Percentiles rank a stretch among this genome's conserved stretches.
Evolutionary conservation across 352 stramenopile species (phyloP).

Genomic region (Globisporangium yorkense): DNA sequence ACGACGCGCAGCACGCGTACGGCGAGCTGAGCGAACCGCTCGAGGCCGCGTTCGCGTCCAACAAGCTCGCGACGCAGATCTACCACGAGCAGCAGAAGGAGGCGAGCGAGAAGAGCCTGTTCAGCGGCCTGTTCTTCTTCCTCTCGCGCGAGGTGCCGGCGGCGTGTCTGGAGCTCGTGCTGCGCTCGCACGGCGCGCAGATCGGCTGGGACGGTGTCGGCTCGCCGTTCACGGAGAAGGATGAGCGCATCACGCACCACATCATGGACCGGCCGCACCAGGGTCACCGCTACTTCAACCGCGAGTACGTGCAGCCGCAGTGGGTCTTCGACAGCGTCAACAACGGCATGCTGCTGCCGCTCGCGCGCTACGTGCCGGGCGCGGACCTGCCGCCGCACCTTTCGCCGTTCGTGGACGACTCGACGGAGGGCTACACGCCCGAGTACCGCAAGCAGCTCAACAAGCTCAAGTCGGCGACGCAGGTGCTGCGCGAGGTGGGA

Average conservation of each 20-base stretch:
- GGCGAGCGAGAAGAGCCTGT: constrained; percentile 67
- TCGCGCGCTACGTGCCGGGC: constrained; percentile 92
- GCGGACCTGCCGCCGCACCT: constrained; percentile 86
- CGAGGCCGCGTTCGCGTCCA: constrained; percentile 81
- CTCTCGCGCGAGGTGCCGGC: constrained; percentile 93
- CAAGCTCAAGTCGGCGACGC: constrained; percentile 77
- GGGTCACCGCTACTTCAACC: constrained; percentile 81
- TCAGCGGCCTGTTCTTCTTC: constrained; percentile 87
- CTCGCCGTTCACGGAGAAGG: constrained; percentile 89
- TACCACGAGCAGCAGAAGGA: constrained; percentile 79
- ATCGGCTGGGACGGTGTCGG: constrained; percentile 94
- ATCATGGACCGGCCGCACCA: constrained; percentile 93
- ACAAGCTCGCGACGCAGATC: constrained; percentile 76
- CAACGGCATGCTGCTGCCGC: constrained; percentile 92
- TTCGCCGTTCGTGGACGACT: constrained; percentile 97
- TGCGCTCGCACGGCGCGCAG: constrained; percentile 91
- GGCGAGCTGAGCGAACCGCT: constrained; percentile 89
- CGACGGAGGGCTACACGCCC: constrained; percentile 95
- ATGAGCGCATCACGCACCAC: constrained; percentile 96
- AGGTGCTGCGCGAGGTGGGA: constrained; percentile 62
- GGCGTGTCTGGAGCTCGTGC: constrained; percentile 94
- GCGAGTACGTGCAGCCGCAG: constrained; percentile 98
- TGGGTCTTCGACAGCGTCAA: constrained; percentile 99
- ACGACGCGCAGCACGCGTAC: constrained; percentile 62
- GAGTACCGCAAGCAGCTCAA: constrained; percentile 93